A percentile compares a stretch with the other conserved stretches of the same genome.
These are phyloP conservation scores for Scortechinia acanthostroma DNA, from an alignment of 2,329 filamentous ascomycete genomes.

Conservation along the genomic window DNA sequence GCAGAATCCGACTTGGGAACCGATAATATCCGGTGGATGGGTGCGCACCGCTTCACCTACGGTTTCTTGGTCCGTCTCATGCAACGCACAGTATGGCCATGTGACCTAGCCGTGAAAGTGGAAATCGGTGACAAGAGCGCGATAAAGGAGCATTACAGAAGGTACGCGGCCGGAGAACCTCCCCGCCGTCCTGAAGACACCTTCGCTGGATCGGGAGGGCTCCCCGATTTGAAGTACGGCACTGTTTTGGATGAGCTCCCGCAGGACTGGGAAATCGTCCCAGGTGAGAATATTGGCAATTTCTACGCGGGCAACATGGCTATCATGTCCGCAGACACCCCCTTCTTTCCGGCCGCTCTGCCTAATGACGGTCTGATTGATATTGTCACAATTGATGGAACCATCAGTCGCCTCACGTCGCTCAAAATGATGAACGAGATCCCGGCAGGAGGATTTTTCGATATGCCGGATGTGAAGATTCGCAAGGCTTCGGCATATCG, in stretches of 20 bases:
- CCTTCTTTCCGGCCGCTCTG: conserved; percentile 56
- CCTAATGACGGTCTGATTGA: conserved; percentile 57
- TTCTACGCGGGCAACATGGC: conserved; percentile 65
- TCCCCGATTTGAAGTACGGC: conserved; percentile 50
- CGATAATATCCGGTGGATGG: conserved; percentile 64
- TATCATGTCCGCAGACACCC: conserved; percentile 53
- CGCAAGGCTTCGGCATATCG: conserved; percentile 51
- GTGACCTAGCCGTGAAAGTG: conserved; percentile 54
- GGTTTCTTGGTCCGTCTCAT: conserved; percentile 53
- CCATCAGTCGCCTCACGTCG: conserved; percentile 40
- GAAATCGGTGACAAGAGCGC: conserved; percentile 46
- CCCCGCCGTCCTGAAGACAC: not conserved
- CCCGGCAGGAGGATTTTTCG: conserved; percentile 48
- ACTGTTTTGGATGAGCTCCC: conserved; percentile 48
- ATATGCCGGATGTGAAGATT: conserved; percentile 32
- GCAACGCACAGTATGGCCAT: conserved; percentile 52
- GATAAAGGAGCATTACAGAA: conserved; percentile 46
- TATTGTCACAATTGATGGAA: conserved; percentile 50
- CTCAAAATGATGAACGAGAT: conserved; percentile 46
- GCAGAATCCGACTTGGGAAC: conserved; percentile 60
- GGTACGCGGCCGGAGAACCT: not conserved
- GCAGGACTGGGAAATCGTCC: conserved; percentile 41
- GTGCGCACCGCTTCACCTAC: conserved; percentile 55
- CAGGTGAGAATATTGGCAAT: conserved; percentile 52
- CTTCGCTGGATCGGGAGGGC: conserved; percentile 12